Percentiles rank a stretch among this genome's conserved stretches.
These are phyloP conservation scores for Nematocida homosporus DNA, from an alignment of 371 early-diverging fungal species.

Conservation along the genomic window DNA sequence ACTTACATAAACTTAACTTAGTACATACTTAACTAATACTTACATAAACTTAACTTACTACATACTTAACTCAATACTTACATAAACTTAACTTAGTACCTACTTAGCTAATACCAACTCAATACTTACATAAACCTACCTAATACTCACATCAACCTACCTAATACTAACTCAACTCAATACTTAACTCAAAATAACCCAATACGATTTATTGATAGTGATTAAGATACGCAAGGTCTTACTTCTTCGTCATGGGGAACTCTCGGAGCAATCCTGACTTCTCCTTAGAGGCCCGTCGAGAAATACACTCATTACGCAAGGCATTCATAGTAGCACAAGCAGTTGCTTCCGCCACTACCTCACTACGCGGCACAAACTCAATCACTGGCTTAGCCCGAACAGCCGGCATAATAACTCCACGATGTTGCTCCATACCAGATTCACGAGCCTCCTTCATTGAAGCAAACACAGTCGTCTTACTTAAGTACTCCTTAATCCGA, in stretches of 20 bases:
- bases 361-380: slow-evolving; percentile 51
- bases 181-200: too few species aligned
- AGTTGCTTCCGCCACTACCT: slow-evolving; percentile 36
- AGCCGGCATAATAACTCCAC: slow-evolving; percentile 63
- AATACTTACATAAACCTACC: neutral
- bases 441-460: slow-evolving; percentile 59
- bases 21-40: too few species aligned
- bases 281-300: slow-evolving; percentile 20
- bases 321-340: slow-evolving; percentile 24
- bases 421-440: slow-evolving; percentile 58
- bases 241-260: neutral
- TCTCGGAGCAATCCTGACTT: slow-evolving; percentile 2
- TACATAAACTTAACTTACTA: too few species aligned
- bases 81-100: too few species aligned
- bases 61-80: too few species aligned
- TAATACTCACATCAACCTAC: too few species aligned
- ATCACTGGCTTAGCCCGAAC: slow-evolving; percentile 45
- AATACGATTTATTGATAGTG: too few species aligned
- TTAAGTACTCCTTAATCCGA: slow-evolving; percentile 87
- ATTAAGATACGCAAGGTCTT: too few species aligned
- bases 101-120: too few species aligned
- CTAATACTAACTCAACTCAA: too few species aligned
- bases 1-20: too few species aligned
- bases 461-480: slow-evolving; percentile 61
- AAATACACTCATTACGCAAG: slow-evolving; percentile 43